Percentiles rank a stretch among this genome's conserved stretches.
Evolutionary conservation across 2,329 filamentous ascomycete species (phyloP).

Genomic region (Tolypocladium cylindrosporum): DNA sequence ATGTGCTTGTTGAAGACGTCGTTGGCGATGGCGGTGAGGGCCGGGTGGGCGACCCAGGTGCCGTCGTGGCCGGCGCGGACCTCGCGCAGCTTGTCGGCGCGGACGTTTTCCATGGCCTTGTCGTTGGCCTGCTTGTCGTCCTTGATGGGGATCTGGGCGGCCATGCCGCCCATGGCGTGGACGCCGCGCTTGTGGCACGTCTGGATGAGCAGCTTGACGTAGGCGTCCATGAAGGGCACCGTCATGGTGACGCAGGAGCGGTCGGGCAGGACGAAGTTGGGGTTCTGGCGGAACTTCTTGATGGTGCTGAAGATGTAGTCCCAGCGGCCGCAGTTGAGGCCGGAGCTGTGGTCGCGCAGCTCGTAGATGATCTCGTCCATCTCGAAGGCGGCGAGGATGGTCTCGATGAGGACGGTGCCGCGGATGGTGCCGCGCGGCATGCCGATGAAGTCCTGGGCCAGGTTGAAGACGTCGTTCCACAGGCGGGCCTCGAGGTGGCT

Average conservation of each 20-base stretch:
- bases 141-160: slow-evolving; percentile 97
- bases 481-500: slow-evolving; percentile 92
- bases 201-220: slow-evolving; percentile 92
- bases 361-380: slow-evolving; percentile 99
- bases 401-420: slow-evolving; percentile 93
- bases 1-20: slow-evolving; percentile 98
- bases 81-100: slow-evolving; percentile 92
- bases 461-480: slow-evolving; percentile 98
- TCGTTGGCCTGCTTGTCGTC: slow-evolving; percentile 86
- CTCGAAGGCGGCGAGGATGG: slow-evolving; percentile 94
- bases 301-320: slow-evolving; percentile 99
- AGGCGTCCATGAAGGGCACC: slow-evolving; percentile 94
- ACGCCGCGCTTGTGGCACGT: slow-evolving; percentile 94
- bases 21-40: slow-evolving; percentile 74
- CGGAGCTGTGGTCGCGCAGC: slow-evolving; percentile 89
- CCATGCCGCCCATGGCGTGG: slow-evolving; percentile 99
- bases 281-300: slow-evolving; percentile 97
- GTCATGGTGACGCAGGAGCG: slow-evolving; percentile 93
- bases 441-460: slow-evolving; percentile 85
- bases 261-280: slow-evolving; percentile 87
- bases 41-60: slow-evolving; percentile 96
- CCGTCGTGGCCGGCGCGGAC: slow-evolving; percentile 90
- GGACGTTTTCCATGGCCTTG: slow-evolving; percentile 84
- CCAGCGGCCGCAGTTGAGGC: slow-evolving; percentile 97
- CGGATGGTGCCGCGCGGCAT: slow-evolving; percentile 87